Conservation (phyloP, 257 asterid genomes). For the Lycium barbarum region DNA sequence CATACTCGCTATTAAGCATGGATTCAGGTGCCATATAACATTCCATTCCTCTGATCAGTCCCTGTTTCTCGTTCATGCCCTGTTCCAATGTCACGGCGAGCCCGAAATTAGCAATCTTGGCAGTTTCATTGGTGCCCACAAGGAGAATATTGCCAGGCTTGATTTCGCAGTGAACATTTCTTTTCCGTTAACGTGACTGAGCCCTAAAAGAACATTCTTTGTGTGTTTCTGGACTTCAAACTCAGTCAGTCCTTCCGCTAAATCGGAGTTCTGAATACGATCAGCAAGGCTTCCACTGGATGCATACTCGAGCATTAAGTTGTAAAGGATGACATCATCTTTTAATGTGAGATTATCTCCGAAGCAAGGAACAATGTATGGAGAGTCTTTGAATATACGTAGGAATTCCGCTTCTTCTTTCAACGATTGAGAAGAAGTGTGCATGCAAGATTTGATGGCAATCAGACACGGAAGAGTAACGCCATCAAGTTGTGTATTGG, state of each 20-base stretch:
- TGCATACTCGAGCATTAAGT: slow-evolving; percentile 23
- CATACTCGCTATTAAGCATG: background rate
- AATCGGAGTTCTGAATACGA: background rate
- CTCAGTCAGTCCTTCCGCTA: background rate
- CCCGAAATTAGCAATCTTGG: slow-evolving; percentile 31
- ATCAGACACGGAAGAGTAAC: background rate
- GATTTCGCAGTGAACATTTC: slow-evolving; percentile 29
- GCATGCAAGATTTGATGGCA: slow-evolving; percentile 28
- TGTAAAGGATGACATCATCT: background rate
- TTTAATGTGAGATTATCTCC: slow-evolving; percentile 22
- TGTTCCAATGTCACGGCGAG: background rate
- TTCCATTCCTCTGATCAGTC: slow-evolving; percentile 9
- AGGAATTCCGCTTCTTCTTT: background rate
- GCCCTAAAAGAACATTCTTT: background rate
- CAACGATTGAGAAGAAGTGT: background rate
- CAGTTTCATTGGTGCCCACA: background rate
- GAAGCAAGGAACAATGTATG: background rate
- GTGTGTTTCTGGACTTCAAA: background rate
- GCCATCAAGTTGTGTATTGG: background rate
- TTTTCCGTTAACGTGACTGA: background rate
- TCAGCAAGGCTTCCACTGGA: slow-evolving; percentile 25
- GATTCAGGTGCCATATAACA: slow-evolving; percentile 33
- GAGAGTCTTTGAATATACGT: background rate
- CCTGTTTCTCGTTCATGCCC: background rate
- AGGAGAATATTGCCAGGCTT: slow-evolving; percentile 37